Conservation (phyloP, 139 green algal genomes). For the Diplosphaera chodatii region DNA sequence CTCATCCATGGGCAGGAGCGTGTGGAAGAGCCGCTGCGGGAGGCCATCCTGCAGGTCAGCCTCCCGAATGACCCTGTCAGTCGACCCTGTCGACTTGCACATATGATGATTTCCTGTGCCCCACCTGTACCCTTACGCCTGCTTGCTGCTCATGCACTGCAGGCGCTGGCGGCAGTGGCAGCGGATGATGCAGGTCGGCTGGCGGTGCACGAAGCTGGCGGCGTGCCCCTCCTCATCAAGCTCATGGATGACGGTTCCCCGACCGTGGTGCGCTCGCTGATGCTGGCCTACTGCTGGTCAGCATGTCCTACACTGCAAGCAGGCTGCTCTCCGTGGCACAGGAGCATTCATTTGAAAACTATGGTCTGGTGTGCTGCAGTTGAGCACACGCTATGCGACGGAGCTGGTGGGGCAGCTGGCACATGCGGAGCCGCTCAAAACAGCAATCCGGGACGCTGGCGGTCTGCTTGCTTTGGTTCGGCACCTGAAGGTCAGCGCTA, state of each 20-base stretch:
- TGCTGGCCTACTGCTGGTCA: too few relatives aligned
- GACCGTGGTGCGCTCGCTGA: neutral
- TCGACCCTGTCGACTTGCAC: too few relatives aligned
- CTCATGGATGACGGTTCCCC: slow-evolving; percentile 6
- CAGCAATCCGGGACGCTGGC: neutral
- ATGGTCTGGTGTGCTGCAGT: neutral
- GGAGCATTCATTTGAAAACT: too few relatives aligned
- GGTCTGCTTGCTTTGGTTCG: neutral
- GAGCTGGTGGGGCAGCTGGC: slow-evolving; percentile 1
- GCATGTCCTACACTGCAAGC: too few relatives aligned
- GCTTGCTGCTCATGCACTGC: neutral
- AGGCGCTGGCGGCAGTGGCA: slow-evolving; percentile 7
- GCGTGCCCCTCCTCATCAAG: slow-evolving; percentile 11
- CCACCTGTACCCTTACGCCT: too few relatives aligned
- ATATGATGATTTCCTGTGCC: too few relatives aligned
- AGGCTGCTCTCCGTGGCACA: too few relatives aligned
- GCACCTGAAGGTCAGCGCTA: neutral
- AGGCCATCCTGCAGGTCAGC: slow-evolving; percentile 1
- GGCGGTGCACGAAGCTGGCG: neutral
- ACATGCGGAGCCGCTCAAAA: neutral
- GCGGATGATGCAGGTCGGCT: slow-evolving; percentile 7
- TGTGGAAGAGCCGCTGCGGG: neutral
- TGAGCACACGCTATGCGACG: neutral
- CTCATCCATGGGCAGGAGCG: neutral
- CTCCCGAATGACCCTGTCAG: too few relatives aligned